Conservation (phyloP, 2,329 filamentous ascomycete genomes). For the Verticillium dahliae region DNA sequence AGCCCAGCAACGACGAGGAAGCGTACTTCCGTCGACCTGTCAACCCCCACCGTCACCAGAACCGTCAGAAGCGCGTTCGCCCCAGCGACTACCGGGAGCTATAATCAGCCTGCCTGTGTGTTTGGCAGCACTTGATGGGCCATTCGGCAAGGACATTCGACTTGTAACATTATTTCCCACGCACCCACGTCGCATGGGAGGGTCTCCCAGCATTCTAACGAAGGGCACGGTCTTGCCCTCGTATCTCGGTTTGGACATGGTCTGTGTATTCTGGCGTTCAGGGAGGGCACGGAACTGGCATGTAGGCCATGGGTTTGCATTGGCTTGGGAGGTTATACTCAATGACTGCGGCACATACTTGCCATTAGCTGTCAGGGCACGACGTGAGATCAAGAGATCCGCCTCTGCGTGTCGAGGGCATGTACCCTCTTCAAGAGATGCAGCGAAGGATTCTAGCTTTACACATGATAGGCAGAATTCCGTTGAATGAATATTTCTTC, state of each 20-base stretch:
- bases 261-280: neutral
- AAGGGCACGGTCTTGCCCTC: neutral
- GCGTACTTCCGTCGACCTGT: conserved; percentile 95
- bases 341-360: neutral
- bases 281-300: neutral
- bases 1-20: conserved; percentile 67
- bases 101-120: conserved; percentile 29
- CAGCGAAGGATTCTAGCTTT: conserved; percentile 6
- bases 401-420: neutral
- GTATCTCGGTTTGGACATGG: neutral
- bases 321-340: neutral
- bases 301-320: neutral
- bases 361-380: neutral
- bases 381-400: neutral
- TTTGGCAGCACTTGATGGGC: neutral
- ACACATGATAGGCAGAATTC: conserved; percentile 3
- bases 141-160: neutral
- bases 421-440: neutral
- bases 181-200: neutral
- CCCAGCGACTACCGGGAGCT: conserved; percentile 90
- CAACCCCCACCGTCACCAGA: conserved; percentile 86
- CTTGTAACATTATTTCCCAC: neutral
- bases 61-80: conserved; percentile 69
- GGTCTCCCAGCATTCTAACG: neutral
- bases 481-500: neutral